Percentiles rank a stretch among this genome's conserved stretches.
These are phyloP conservation scores for Rhytidiadelphus loreus DNA, from an alignment of 225 moss, liverwort and hornwort genomes.

Conservation along the genomic window DNA sequence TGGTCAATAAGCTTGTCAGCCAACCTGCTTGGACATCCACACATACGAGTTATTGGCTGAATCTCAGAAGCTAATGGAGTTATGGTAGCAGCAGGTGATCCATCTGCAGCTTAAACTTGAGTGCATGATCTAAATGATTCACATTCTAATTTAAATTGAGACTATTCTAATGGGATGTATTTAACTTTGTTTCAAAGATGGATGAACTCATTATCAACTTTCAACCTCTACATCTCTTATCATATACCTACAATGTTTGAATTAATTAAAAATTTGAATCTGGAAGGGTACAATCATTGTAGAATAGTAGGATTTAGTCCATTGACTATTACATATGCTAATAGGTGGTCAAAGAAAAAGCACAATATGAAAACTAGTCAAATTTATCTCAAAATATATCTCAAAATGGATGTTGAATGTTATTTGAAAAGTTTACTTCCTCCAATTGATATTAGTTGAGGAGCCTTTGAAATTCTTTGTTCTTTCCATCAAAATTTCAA, in stretches of 20 bases:
- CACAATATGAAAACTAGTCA: background rate
- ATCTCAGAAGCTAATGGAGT: background rate
- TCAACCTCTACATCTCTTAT: background rate
- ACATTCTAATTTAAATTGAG: too few species aligned
- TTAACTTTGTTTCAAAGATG: background rate
- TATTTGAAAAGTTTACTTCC: too few species aligned
- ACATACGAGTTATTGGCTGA: background rate
- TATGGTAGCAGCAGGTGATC: background rate
- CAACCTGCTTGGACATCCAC: constrained; percentile 24
- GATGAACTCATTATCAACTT: background rate
- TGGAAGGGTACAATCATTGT: too few species aligned
- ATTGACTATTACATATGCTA: background rate
- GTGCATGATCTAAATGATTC: background rate
- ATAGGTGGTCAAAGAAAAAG: too few species aligned
- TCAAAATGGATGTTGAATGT: too few species aligned
- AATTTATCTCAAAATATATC: too few species aligned
- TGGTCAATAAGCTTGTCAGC: constrained; percentile 40
- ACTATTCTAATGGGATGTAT: too few species aligned
- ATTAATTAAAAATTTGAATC: too few species aligned
- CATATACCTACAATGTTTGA: too few species aligned
- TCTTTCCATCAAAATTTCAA: background rate
- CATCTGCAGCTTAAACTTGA: background rate
- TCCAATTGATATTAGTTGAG: too few species aligned
- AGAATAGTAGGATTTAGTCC: background rate
- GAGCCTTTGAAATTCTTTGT: too few species aligned